Evolutionary conservation across 352 stramenopile genomes (phyloP).

Genomic region (Globisporangium nunn): DNA sequence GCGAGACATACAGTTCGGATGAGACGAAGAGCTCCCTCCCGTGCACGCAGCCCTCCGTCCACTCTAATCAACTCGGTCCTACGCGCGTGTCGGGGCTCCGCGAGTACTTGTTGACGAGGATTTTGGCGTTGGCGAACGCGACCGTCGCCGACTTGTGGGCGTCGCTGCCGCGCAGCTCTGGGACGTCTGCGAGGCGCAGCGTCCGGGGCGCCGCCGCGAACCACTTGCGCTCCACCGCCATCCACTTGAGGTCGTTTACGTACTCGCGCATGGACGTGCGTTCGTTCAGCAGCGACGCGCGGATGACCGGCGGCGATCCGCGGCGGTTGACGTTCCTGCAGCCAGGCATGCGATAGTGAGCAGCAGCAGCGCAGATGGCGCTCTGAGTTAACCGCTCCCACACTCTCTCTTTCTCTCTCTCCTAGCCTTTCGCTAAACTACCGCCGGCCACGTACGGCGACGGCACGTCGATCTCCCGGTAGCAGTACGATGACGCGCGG

Average conservation of each 20-base stretch:
- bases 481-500: slow-evolving; percentile 77
- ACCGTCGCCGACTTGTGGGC: slow-evolving; percentile 34
- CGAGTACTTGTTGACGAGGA: slow-evolving; percentile 60
- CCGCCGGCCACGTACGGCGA: slow-evolving; percentile 48
- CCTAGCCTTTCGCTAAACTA: too few species aligned
- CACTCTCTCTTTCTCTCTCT: too few species aligned
- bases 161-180: slow-evolving; percentile 46
- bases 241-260: slow-evolving; percentile 71
- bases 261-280: slow-evolving; percentile 85
- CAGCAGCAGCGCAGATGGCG: neutral
- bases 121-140: slow-evolving; percentile 59
- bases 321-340: slow-evolving; percentile 82
- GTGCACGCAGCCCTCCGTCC: too few species aligned
- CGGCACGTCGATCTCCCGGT: slow-evolving; percentile 80
- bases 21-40: too few species aligned
- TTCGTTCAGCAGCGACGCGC: slow-evolving; percentile 75
- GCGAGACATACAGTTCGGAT: too few species aligned
- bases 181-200: slow-evolving; percentile 38
- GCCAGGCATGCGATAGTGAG: neutral
- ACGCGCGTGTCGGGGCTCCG: slow-evolving; percentile 55
- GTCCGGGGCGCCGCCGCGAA: slow-evolving; percentile 36
- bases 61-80: slow-evolving; percentile 1
- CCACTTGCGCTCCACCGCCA: slow-evolving; percentile 68
- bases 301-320: slow-evolving; percentile 76
- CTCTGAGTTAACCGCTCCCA: too few species aligned